Percentiles rank a stretch among this genome's conserved stretches.
These are phyloP conservation scores for Cladosporium sp. DNA, from an alignment of 2,329 filamentous ascomycete species.

Conservation along the genomic window DNA sequence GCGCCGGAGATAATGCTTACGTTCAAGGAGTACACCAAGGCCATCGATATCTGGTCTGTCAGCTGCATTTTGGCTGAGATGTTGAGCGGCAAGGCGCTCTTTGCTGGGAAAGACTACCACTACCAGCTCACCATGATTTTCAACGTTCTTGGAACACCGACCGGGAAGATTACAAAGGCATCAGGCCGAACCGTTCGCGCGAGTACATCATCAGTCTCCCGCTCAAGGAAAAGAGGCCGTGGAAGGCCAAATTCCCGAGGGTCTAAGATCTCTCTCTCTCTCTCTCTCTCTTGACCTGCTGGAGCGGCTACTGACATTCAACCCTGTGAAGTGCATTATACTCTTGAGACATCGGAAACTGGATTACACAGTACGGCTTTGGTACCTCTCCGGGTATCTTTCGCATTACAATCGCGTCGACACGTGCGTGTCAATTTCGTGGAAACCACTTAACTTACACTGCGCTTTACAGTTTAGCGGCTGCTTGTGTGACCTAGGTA, in stretches of 20 bases:
- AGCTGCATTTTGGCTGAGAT: constrained; percentile 99
- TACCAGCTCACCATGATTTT: constrained; percentile 99
- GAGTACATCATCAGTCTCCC: constrained; percentile 98
- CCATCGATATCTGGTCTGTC: constrained; percentile 99
- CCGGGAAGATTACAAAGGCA: constrained; percentile 99
- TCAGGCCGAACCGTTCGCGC: constrained; percentile 93
- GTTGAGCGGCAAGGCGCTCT: constrained; percentile 96
- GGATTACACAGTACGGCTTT: not conserved
- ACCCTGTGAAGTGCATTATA: constrained; percentile 94
- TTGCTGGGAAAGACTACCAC: constrained; percentile 98
- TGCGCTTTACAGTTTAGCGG: not conserved
- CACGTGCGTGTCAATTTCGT: not conserved
- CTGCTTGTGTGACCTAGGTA: not conserved
- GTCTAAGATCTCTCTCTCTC: constrained; percentile 94
- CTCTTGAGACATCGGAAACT: not conserved
- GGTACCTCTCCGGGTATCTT: not conserved
- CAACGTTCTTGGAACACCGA: constrained; percentile 94
- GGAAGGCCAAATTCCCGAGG: constrained; percentile 96
- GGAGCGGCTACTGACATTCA: constrained; percentile 97
- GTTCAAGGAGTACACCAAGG: constrained; percentile 99
- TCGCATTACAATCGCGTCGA: not conserved
- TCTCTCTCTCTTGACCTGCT: constrained; percentile 89
- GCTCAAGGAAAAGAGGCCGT: constrained; percentile 99
- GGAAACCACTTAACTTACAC: not conserved
- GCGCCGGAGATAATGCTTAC: constrained; percentile 99